A percentile compares a stretch with the other conserved stretches of the same genome.
These are phyloP conservation scores for Amanita exitialis DNA, from an alignment of 768 basidiomycete species.

Conservation along the genomic window DNA sequence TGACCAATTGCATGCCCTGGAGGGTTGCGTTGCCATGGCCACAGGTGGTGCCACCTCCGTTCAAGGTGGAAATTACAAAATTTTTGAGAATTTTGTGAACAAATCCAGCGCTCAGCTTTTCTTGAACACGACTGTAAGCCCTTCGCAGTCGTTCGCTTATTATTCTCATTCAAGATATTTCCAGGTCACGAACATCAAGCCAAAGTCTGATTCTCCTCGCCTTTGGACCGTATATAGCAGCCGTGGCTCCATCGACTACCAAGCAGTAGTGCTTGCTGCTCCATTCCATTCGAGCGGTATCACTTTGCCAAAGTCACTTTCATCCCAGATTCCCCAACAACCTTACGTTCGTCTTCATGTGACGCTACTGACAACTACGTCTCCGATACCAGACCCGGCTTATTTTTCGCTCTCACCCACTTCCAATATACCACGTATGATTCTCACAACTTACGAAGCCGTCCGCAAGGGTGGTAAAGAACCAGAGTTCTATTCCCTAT, in stretches of 20 bases:
- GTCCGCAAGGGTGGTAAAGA: constrained; percentile 39
- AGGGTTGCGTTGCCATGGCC: constrained; percentile 63
- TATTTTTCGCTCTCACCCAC: constrained; percentile 55
- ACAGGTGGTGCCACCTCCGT: constrained; percentile 57
- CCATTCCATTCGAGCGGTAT: constrained; percentile 71
- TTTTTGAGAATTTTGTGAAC: constrained; percentile 77
- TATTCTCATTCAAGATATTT: neutral
- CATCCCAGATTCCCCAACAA: constrained; percentile 49
- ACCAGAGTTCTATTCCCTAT: constrained; percentile 82
- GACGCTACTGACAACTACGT: constrained; percentile 77
- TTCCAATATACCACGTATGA: constrained; percentile 41
- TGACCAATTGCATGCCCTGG: constrained; percentile 67
- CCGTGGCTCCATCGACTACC: constrained; percentile 42
- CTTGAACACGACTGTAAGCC: constrained; percentile 56
- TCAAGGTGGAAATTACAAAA: constrained; percentile 70
- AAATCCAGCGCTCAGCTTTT: constrained; percentile 58
- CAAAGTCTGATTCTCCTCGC: constrained; percentile 28
- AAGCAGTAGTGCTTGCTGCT: constrained; percentile 76
- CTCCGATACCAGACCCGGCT: constrained; percentile 43
- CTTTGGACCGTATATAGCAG: constrained; percentile 45
- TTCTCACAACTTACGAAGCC: constrained; percentile 70
- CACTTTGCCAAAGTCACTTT: constrained; percentile 34
- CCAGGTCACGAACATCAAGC: constrained; percentile 45
- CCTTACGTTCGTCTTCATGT: constrained; percentile 83
- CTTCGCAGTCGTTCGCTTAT: constrained; percentile 3